phyloP scores from a whole-genome alignment of 2,329 filamentous ascomycete species.

The Claviceps sp. region DNA sequence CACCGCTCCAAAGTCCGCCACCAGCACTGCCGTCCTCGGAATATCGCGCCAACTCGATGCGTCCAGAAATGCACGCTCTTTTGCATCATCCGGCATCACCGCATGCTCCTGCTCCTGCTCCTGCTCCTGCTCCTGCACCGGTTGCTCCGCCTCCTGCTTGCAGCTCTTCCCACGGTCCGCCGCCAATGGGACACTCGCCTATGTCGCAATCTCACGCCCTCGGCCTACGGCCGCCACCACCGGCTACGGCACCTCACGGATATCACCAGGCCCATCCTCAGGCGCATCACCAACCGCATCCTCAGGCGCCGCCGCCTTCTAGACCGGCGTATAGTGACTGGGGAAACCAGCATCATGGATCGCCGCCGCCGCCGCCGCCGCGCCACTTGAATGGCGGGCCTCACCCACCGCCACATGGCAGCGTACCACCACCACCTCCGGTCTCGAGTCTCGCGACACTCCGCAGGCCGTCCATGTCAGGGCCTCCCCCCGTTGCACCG shows the following conservation, averaged over 20 bases:
- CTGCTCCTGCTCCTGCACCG: constrained; percentile 6
- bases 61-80: constrained; percentile 9
- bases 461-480: constrained; percentile 34
- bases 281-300: constrained; percentile 3
- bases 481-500: constrained; percentile 28
- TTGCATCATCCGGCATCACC: constrained; percentile 7
- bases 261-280: constrained; percentile 12
- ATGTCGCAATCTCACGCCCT: constrained; percentile 13
- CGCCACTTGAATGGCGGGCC: constrained; percentile 37
- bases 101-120: constrained; percentile 3
- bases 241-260: constrained; percentile 11
- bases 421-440: constrained; percentile 13
- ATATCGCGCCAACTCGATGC: constrained; percentile 13
- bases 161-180: constrained; percentile 10
- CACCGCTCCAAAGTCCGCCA: constrained; percentile 17
- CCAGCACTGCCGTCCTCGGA: constrained; percentile 12
- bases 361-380: constrained; percentile 31
- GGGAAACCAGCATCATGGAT: constrained; percentile 33
- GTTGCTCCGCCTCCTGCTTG: not conserved
- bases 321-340: constrained; percentile 29
- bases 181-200: constrained; percentile 4
- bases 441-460: constrained; percentile 29
- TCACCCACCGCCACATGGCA: constrained; percentile 17
- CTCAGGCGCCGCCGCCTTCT: constrained; percentile 12
- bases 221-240: constrained; percentile 12